Evolutionary conservation across 768 basidiomycete genomes (phyloP).

Genomic region (Lactifluus piperatus): DNA sequence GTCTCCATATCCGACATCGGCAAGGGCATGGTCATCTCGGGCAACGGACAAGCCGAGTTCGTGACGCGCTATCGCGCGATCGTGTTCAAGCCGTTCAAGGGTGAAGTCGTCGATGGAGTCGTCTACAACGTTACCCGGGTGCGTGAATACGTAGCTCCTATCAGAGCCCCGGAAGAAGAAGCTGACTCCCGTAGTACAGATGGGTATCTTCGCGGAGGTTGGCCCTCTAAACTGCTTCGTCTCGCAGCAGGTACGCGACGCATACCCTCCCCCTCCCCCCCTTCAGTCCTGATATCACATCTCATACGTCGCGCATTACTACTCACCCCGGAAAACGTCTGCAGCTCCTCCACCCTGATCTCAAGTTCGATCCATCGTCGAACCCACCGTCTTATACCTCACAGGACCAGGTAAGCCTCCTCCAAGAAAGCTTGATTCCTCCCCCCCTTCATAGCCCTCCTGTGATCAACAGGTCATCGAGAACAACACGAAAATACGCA

Average conservation of each 20-base stretch:
- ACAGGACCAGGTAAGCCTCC: constrained; percentile 59
- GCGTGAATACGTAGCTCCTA: constrained; percentile 25
- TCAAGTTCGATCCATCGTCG: constrained; percentile 92
- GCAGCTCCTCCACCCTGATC: constrained; percentile 88
- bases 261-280: no score
- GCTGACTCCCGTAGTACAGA: constrained; percentile 37
- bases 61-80: constrained; percentile 90
- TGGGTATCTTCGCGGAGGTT: constrained; percentile 98
- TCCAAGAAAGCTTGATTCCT: neutral
- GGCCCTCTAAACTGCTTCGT: constrained; percentile 93
- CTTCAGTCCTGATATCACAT: neutral
- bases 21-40: constrained; percentile 84
- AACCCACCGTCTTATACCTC: constrained; percentile 96
- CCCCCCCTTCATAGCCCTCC: neutral
- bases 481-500: constrained; percentile 83
- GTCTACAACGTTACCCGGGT: constrained; percentile 96
- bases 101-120: constrained; percentile 94
- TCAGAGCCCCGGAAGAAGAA: no score
- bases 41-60: constrained; percentile 94
- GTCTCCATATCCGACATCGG: constrained; percentile 87
- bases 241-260: constrained; percentile 73
- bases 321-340: neutral
- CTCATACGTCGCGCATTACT: neutral
- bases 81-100: constrained; percentile 99
- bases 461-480: constrained; percentile 64